Base-by-base conservation (phyloP, 1,284 basidiomycete genomes). In the Termitomyces sp. region DNA sequence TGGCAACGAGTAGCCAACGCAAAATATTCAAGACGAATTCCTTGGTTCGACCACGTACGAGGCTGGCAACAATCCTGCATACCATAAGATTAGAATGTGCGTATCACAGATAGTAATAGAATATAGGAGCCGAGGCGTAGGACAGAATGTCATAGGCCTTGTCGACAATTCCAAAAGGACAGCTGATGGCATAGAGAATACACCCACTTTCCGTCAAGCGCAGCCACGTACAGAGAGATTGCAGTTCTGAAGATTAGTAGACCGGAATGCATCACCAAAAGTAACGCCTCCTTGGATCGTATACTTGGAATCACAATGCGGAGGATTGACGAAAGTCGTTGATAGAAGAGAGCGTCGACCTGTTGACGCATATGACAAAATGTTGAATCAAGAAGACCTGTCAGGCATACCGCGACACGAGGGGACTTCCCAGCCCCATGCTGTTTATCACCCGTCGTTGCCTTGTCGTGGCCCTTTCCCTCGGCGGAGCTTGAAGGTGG, bases 141-240 rank as follows among this genome's bases (percentile, higher is more conserved):
- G 6, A 26, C 21, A 16, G 6, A 26, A 37, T 37, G 45, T 10
- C 21, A 18, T 26, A 46, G 24, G 16, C 24, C 34, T 11, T 16
- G 44, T n/a, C 14, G 14, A 45, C 14, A 19, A 13, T 45, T 45
- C 19, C 45, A 26, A 6, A 9, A 35, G n/a, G 21, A 24, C 4
- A 14, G 13, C 31, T 14, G 13, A 33, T 40, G 40, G 21, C 37
- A 31, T 19, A 8, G 30, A 11, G 40, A 24, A 19, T 31, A 30
- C 8, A 73, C 87, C 64, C 64, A 93, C 91, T 87, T 85, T 67
- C 94, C 95, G 64, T 98, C 96, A 46, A 98, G 77, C 47, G 91
- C 84, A 7, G 96, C 95, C 45, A 99, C 93, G 65, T 97, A 97
- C n/a, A 99, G 76, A 21, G 90, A 93, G 49, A 98, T 86, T 9